A percentile compares a stretch with the other conserved stretches of the same genome.
phyloP scores from a whole-genome alignment of 176 grass and related monocot species.

The Carex myosuroides region DNA sequence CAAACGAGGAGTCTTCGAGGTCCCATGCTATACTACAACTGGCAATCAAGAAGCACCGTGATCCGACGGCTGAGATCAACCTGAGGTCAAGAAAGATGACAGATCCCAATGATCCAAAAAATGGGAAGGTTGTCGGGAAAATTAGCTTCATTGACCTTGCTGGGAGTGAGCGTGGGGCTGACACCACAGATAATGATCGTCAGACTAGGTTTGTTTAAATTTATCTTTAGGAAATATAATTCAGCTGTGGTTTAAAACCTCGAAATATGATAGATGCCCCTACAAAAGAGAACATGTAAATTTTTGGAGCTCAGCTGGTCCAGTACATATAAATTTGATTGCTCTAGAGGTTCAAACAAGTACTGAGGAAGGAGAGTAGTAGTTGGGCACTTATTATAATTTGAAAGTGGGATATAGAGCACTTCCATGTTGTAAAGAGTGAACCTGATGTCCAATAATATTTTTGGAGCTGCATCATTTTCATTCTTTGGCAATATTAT shows the following conservation, averaged over 20 bases:
- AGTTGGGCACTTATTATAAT: background rate
- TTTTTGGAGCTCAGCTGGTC: background rate
- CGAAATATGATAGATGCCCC: background rate
- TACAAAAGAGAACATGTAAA: background rate
- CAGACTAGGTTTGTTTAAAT: constrained; percentile 64
- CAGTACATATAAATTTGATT: background rate
- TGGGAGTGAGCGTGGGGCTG: constrained; percentile 96
- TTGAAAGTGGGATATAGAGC: background rate
- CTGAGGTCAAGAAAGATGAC: constrained; percentile 46
- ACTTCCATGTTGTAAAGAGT: background rate
- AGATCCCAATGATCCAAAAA: constrained; percentile 78
- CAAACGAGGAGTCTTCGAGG: constrained; percentile 98
- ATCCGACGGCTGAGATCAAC: constrained; percentile 14
- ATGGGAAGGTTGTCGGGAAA: constrained; percentile 76
- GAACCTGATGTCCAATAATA: background rate
- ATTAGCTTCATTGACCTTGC: constrained; percentile 99
- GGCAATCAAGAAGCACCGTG: constrained; percentile 77
- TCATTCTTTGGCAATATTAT: background rate
- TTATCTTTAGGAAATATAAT: constrained; percentile 4
- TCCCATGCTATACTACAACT: constrained; percentile 96
- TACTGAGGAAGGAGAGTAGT: background rate
- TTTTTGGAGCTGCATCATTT: background rate
- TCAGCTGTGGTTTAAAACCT: background rate
- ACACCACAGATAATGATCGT: constrained; percentile 95
- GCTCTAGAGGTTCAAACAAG: background rate